Evolutionary conservation across 2,329 filamentous ascomycete genomes (phyloP), one percentile per base, ranked within the genome.

Genomic region (Didymella glomerata): DNA sequence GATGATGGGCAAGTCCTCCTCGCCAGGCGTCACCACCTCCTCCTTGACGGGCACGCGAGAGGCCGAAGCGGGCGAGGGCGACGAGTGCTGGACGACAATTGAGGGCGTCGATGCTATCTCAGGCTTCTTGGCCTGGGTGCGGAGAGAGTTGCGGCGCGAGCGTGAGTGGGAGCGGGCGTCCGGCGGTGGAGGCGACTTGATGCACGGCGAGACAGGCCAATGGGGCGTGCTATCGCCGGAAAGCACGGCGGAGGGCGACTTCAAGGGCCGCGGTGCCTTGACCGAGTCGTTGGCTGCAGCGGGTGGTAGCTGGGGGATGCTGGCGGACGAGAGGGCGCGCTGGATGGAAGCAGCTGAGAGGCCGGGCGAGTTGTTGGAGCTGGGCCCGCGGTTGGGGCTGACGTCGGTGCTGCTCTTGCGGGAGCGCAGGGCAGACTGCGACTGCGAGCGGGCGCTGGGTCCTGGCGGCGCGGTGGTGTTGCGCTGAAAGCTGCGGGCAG

Each of bases 131-230:
- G 68, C 52, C 50, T 74, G 77, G 40, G 65, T 62, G 76, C 78
- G 71, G 66, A 79, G 68, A 16, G 81, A 82, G 61, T 80, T 79
- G 54, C 77, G 73, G 73, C 80, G 75, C 28, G 79, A 81, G 50
- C 72, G 77, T 3, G 77, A 76, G 52, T 68, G 68, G 18, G 62
- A 65, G 56, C 63, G 63, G 53, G 54, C 54, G 63, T 70, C 62
- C n/a, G 80, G 73, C 13, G 90, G 90, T 20, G 91, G 90, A 54
- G 91, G 91, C 8, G 91, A 93, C 74, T 89, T 90, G 64, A 95
- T 76, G 62, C 91, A 85, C 45, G 91, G 91, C 46, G 91, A 93
- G 61, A 90, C 79, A 25, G 91, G 90, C 90, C 91, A 94, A 77
- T 89, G 85, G 62, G 87, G 87, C 52, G 84, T 84, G 57, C 70